Evolutionary conservation across 2,329 filamentous ascomycete species (phyloP).

Genomic region (Fusarium sambucinum): DNA sequence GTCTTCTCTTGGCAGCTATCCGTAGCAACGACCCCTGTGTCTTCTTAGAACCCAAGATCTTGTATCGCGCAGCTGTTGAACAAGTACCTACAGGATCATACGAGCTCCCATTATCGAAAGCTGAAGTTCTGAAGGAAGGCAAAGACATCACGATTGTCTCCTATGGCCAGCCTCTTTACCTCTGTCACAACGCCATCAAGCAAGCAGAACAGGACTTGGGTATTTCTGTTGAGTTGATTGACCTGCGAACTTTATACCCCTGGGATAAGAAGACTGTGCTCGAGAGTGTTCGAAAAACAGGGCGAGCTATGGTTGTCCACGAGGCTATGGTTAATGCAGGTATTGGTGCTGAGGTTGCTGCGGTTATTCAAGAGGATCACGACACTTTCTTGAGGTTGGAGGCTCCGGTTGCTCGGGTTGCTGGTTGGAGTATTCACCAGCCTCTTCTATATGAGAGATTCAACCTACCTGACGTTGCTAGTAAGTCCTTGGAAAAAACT

Average conservation of each 20-base stretch:
- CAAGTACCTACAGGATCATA: constrained; percentile 87
- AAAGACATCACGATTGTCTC: constrained; percentile 86
- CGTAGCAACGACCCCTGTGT: constrained; percentile 87
- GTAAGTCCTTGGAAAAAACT: constrained; percentile 67
- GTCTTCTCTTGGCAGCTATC: constrained; percentile 81
- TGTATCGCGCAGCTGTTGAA: constrained; percentile 92
- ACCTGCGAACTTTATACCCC: constrained; percentile 88
- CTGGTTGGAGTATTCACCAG: constrained; percentile 90
- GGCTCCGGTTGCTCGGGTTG: constrained; percentile 85
- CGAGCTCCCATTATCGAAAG: constrained; percentile 85
- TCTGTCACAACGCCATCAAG: constrained; percentile 80
- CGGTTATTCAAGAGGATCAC: constrained; percentile 83
- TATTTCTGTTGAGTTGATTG: constrained; percentile 84
- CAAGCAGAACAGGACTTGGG: constrained; percentile 81
- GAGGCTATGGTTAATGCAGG: constrained; percentile 93
- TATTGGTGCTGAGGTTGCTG: constrained; percentile 88
- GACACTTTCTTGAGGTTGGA: constrained; percentile 84
- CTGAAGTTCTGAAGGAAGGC: constrained; percentile 84
- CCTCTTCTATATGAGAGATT: constrained; percentile 84
- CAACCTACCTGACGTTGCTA: constrained; percentile 85
- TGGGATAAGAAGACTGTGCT: constrained; percentile 89
- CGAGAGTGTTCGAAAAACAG: constrained; percentile 87
- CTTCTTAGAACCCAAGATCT: constrained; percentile 94
- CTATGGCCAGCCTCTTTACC: constrained; percentile 91
- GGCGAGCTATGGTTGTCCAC: constrained; percentile 87